Evolutionary conservation across 2,329 filamentous ascomycete species (phyloP).

Genomic region (Trichoderma sp.): DNA sequence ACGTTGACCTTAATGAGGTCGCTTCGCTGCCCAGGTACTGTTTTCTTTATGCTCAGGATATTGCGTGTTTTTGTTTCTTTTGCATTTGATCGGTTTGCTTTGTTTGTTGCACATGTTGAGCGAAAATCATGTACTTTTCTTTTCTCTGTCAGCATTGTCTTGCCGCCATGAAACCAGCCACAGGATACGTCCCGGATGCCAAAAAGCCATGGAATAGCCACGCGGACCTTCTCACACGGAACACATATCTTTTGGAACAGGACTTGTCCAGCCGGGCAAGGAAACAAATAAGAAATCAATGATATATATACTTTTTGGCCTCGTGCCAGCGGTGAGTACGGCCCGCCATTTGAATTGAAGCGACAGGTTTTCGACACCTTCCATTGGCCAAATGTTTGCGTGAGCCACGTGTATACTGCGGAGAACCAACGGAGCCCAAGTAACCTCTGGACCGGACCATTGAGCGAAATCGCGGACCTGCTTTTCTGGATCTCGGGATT

Average conservation of each 20-base stretch:
- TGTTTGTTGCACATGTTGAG: conserved; percentile 29
- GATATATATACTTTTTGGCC: conserved; percentile 27
- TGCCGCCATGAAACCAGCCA: conserved; percentile 24
- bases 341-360: conserved; percentile 29
- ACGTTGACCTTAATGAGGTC: conserved; percentile 57
- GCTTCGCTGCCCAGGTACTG: conserved; percentile 62
- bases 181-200: conserved; percentile 22
- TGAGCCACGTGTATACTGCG: conserved; percentile 16
- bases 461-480: conserved; percentile 27
- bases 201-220: conserved; percentile 21
- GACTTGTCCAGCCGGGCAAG: conserved; percentile 35
- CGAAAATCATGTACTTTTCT: conserved; percentile 33
- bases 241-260: conserved; percentile 24
- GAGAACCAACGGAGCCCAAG: conserved; percentile 20
- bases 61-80: conserved; percentile 28
- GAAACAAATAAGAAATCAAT: conserved; percentile 28
- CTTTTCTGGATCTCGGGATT: conserved; percentile 18
- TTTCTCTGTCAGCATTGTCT: conserved; percentile 24
- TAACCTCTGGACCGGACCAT: conserved; percentile 29
- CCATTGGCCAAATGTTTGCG: conserved; percentile 17
- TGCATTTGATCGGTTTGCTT: conserved; percentile 26
- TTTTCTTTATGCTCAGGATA: conserved; percentile 41
- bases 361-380: conserved; percentile 14
- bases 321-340: conserved; percentile 39
- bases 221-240: conserved; percentile 11